A percentile compares a stretch with the other conserved stretches of the same genome.
These are phyloP conservation scores for Populus euphratica DNA, from an alignment of 345 rosid species.

Conservation along the genomic window DNA sequence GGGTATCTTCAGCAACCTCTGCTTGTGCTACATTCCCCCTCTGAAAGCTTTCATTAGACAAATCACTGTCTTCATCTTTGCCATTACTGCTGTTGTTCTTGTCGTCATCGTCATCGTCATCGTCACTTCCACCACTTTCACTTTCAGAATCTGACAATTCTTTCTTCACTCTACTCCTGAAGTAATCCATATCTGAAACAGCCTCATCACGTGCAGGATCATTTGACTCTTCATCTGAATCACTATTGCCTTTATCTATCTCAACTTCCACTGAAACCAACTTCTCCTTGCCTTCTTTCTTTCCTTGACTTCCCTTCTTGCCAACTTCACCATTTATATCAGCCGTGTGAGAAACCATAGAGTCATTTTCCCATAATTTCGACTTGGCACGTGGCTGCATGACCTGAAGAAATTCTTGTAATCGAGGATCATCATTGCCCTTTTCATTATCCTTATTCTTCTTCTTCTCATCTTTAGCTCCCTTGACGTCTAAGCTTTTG, in stretches of 20 bases:
- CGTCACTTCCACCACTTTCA: conserved; percentile 37
- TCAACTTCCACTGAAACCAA: conserved; percentile 21
- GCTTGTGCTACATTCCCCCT: conserved; percentile 22
- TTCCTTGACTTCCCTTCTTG: conserved; percentile 20
- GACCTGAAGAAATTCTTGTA: conserved; percentile 75
- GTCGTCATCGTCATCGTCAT: conserved; percentile 11
- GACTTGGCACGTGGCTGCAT: conserved; percentile 70
- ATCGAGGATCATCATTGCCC: conserved; percentile 41
- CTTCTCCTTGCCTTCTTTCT: conserved; percentile 30
- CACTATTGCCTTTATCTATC: conserved; percentile 21
- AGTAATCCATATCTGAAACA: conserved; percentile 78
- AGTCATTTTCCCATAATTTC: conserved; percentile 79
- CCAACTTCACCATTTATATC: conserved; percentile 20
- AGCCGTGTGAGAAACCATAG: conserved; percentile 32
- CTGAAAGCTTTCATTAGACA: conserved; percentile 16
- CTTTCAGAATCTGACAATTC: conserved; percentile 66
- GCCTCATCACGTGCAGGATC: conserved; percentile 41
- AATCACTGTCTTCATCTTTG: conserved; percentile 19
- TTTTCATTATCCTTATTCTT: conserved; percentile 15
- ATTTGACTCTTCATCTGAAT: conserved; percentile 27
- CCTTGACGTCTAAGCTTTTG: conserved; percentile 6
- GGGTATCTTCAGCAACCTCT: conserved; percentile 31
- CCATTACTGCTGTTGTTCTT: conserved; percentile 21
- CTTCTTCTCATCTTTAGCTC: conserved; percentile 32
- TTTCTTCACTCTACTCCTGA: conserved; percentile 80